Conservation (phyloP, 306 rosid species). For the Quercus robur region DNA sequence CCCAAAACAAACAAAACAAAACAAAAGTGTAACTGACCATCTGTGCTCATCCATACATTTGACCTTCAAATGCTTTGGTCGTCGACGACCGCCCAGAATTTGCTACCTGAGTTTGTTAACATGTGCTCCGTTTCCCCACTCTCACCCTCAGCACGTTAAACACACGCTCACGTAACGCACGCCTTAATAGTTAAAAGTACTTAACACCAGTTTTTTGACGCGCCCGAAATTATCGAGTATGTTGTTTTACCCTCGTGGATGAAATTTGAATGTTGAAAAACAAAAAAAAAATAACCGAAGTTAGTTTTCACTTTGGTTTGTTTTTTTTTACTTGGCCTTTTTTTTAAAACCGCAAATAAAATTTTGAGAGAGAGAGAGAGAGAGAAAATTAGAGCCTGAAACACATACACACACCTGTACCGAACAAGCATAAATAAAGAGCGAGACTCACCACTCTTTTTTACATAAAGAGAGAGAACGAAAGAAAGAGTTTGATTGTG, state of each 20-base stretch:
- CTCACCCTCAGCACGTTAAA: background rate
- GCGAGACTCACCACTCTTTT: background rate
- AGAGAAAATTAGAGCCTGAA: background rate
- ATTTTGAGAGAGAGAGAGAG: background rate
- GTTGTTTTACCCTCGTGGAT: background rate
- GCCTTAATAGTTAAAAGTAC: too few species aligned
- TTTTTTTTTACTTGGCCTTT: slow-evolving; percentile 13
- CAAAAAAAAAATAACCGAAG: slow-evolving; percentile 12
- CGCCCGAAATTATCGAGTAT: background rate
- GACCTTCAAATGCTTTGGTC: slow-evolving; percentile 24
- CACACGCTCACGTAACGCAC: background rate
- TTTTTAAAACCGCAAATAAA: background rate
- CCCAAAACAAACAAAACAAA: background rate
- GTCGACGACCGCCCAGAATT: slow-evolving; percentile 17
- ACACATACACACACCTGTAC: slow-evolving; percentile 5
- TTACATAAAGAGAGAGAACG: background rate
- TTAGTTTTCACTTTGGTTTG: background rate
- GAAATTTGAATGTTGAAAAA: background rate
- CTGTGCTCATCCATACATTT: slow-evolving; percentile 34
- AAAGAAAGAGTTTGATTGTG: background rate
- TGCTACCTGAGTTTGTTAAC: slow-evolving; percentile 34
- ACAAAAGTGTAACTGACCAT: slow-evolving; percentile 25
- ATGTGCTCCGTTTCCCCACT: background rate
- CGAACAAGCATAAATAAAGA: slow-evolving; percentile 18
- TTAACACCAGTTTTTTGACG: background rate